Conservation (phyloP, 371 early-diverging fungal species). For the Mucor lusitanicus region DNA sequence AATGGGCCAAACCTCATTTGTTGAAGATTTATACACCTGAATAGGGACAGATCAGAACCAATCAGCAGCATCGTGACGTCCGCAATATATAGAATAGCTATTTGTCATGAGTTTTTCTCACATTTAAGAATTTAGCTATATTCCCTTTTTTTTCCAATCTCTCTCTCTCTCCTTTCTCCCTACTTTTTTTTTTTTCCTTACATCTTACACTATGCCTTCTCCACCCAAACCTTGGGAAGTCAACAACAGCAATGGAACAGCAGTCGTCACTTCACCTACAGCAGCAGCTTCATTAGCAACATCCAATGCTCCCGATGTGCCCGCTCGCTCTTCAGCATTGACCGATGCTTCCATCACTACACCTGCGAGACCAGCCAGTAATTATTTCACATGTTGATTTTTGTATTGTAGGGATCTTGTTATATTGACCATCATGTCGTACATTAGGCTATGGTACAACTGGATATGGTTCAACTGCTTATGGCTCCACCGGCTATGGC, state of each 20-base stretch:
- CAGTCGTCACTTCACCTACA: constrained; percentile 20
- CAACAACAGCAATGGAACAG: constrained; percentile 21
- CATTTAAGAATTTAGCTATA: not conserved
- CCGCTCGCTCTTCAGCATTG: constrained; percentile 13
- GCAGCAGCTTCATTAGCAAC: constrained; percentile 26
- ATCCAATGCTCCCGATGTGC: constrained; percentile 18
- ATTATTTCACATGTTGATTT: not conserved
- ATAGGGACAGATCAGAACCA: not conserved
- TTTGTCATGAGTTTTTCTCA: constrained; percentile 19
- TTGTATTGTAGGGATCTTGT: not conserved
- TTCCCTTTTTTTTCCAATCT: not conserved
- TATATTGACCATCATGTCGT: not conserved
- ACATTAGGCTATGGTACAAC: not conserved
- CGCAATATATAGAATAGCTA: constrained; percentile 1
- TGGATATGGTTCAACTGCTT: constrained; percentile 10
- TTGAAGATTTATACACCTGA: not conserved
- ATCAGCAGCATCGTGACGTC: constrained; percentile 8
- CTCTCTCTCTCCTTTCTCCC: not conserved
- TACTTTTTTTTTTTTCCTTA: not conserved
- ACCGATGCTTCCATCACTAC: constrained; percentile 8
- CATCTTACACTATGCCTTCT: constrained; percentile 42
- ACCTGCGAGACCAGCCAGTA: constrained; percentile 30
- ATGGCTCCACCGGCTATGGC: constrained; percentile 3
- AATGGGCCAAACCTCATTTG: not conserved
- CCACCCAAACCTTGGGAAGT: constrained; percentile 94